Conservation (phyloP, 768 basidiomycete species). For the Amanita fuliginea region DNA sequence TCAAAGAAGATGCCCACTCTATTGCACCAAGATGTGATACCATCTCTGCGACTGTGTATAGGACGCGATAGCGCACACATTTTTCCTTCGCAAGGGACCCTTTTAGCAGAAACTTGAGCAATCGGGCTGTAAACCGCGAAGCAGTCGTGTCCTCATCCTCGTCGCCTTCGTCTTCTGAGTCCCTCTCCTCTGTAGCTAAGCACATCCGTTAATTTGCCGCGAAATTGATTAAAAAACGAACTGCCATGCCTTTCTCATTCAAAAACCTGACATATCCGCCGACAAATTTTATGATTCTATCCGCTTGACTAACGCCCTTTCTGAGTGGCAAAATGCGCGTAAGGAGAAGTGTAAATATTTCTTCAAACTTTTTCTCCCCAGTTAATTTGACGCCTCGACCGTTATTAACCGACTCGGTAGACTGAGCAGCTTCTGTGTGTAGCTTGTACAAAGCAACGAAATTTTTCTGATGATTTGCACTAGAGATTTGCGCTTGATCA, state of each 20-base stretch:
- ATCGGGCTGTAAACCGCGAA: conserved; percentile 52
- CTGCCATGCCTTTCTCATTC: conserved; percentile 58
- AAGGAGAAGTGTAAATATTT: conserved; percentile 49
- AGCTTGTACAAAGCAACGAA: conserved; percentile 73
- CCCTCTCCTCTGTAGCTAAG: conserved; percentile 28
- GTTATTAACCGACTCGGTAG: conserved; percentile 36
- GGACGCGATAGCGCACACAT: conserved; percentile 67
- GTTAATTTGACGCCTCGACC: conserved; percentile 38
- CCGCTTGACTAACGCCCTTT: conserved; percentile 70
- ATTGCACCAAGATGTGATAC: conserved; percentile 73
- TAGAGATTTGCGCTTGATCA: conserved; percentile 63
- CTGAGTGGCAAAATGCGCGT: conserved; percentile 57
- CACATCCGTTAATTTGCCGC: background rate
- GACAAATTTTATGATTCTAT: conserved; percentile 73
- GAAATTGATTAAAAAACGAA: background rate
- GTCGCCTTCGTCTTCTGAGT: conserved; percentile 22
- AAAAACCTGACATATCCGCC: conserved; percentile 68
- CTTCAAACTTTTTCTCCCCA: conserved; percentile 73
- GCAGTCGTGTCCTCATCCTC: conserved; percentile 53
- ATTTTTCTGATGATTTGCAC: conserved; percentile 86
- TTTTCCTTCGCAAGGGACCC: conserved; percentile 87
- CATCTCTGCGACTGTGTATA: conserved; percentile 71
- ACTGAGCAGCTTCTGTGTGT: conserved; percentile 50
- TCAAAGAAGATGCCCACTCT: conserved; percentile 41
- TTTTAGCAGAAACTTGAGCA: conserved; percentile 58